These are phyloP conservation scores for Ziziphus jujuba DNA, from an alignment of 306 rosid species.

Conservation along the genomic window DNA sequence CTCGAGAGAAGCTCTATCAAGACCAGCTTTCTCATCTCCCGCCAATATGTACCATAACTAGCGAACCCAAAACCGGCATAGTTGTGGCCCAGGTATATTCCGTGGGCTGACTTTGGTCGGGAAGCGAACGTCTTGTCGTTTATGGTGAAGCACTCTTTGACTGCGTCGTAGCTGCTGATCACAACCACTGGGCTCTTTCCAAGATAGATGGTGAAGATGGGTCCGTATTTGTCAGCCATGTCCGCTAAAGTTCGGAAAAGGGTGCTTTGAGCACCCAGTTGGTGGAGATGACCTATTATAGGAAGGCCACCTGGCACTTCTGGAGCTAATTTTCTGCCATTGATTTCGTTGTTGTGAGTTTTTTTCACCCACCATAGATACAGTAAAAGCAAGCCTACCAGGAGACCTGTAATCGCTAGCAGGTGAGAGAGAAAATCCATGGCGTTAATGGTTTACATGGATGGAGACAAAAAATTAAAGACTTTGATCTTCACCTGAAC, in stretches of 20 bases:
- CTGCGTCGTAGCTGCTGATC: constrained; percentile 44
- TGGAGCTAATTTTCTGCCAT: constrained; percentile 31
- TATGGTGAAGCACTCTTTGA: constrained; percentile 57
- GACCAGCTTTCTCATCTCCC: constrained; percentile 39
- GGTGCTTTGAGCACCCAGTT: constrained; percentile 28
- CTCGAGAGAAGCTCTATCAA: constrained; percentile 42
- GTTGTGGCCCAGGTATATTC: constrained; percentile 44
- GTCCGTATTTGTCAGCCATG: constrained; percentile 51
- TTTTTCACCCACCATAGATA: constrained; percentile 21
- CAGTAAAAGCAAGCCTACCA: constrained; percentile 4
- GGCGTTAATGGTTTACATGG: neutral
- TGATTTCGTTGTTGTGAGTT: constrained; percentile 1
- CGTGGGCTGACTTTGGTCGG: constrained; percentile 46
- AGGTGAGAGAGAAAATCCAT: constrained; percentile 32
- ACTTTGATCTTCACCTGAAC: no score
- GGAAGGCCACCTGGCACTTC: constrained; percentile 45
- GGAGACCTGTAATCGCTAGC: constrained; percentile 18
- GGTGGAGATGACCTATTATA: constrained; percentile 58
- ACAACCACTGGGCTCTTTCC: constrained; percentile 45
- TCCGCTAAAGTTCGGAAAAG: constrained; percentile 37
- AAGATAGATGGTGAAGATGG: constrained; percentile 43
- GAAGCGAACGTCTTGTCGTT: constrained; percentile 46
- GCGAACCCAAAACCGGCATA: constrained; percentile 51
- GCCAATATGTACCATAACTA: constrained; percentile 44
- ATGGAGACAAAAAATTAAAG: no score